These are phyloP conservation scores for Dacryopinax primogenitus DNA, from an alignment of 768 basidiomycete genomes.

Conservation along the genomic window DNA sequence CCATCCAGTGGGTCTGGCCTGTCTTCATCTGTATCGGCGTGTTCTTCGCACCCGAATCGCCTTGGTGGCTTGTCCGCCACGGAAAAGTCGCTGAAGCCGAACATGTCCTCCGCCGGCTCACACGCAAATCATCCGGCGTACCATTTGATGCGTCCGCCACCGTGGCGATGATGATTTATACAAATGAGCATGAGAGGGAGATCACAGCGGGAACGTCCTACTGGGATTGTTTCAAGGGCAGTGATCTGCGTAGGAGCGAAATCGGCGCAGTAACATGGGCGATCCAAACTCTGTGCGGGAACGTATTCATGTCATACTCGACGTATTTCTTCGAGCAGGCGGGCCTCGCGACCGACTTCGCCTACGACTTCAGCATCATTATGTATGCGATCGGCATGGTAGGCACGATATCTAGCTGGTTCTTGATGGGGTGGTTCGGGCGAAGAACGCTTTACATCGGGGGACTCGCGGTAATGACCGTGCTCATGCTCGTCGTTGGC, in stretches of 20 bases:
- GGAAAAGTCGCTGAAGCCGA: slow-evolving; percentile 23
- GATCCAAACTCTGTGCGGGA: slow-evolving; percentile 23
- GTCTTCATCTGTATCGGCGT: slow-evolving; percentile 22
- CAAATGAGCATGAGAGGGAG: slow-evolving; percentile 27
- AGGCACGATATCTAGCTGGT: slow-evolving; percentile 26
- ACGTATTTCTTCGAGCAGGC: slow-evolving; percentile 20
- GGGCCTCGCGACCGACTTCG: slow-evolving; percentile 17
- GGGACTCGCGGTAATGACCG: slow-evolving; percentile 22
- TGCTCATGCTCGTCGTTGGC: slow-evolving; percentile 26
- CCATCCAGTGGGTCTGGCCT: slow-evolving; percentile 21
- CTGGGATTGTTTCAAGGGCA: slow-evolving; percentile 25
- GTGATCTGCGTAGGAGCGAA: slow-evolving; percentile 27
- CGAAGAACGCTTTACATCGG: slow-evolving; percentile 27
- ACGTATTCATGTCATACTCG: slow-evolving; percentile 16
- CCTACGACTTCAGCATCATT: slow-evolving; percentile 18
- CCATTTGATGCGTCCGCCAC: slow-evolving; percentile 25
- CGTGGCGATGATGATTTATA: slow-evolving; percentile 28
- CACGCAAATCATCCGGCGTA: slow-evolving; percentile 11
- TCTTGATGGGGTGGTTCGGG: slow-evolving; percentile 22
- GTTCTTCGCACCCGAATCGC: slow-evolving; percentile 21
- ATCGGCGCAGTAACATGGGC: slow-evolving; percentile 24
- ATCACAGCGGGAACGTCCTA: slow-evolving; percentile 26
- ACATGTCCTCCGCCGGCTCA: slow-evolving; percentile 18
- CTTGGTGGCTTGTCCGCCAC: slow-evolving; percentile 25
- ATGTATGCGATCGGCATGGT: slow-evolving; percentile 22